phyloP scores from a whole-genome alignment of 495 filamentous ascomycete species.

The Entonaema liquescens region DNA sequence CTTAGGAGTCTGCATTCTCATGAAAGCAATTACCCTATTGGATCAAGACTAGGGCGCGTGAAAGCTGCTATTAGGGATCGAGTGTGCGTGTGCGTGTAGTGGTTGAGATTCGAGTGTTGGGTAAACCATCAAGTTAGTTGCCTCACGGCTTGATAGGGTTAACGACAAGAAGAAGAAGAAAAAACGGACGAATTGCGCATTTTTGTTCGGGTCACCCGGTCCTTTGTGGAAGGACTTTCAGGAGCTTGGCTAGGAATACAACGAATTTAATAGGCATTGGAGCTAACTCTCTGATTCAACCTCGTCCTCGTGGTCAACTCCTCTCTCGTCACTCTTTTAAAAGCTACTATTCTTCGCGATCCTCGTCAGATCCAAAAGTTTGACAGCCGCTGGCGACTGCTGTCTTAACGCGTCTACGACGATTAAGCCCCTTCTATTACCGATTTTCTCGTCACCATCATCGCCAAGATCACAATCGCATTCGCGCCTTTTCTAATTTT shows the following conservation, averaged over 20 bases:
- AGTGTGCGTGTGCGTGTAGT: slow-evolving; percentile 1
- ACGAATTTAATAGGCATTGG: slow-evolving; percentile 9
- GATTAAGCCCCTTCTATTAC: not conserved
- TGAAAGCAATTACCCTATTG: slow-evolving; percentile 21
- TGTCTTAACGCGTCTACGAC: slow-evolving; percentile 10
- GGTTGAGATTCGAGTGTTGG: not conserved
- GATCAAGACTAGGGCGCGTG: slow-evolving; percentile 29
- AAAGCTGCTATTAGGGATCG: slow-evolving; percentile 15
- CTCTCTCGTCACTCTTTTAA: slow-evolving; percentile 22
- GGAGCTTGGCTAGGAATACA: slow-evolving; percentile 18
- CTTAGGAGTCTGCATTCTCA: slow-evolving; percentile 25
- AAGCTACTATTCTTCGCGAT: slow-evolving; percentile 15
- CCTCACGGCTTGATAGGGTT: slow-evolving; percentile 4
- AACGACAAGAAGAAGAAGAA: not conserved
- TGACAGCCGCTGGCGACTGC: slow-evolving; percentile 38
- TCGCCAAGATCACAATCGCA: not conserved
- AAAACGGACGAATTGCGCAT: slow-evolving; percentile 9
- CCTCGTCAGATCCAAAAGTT: slow-evolving; percentile 7
- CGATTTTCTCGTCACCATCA: not conserved
- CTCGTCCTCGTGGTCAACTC: slow-evolving; percentile 15
- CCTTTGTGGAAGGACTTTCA: slow-evolving; percentile 27
- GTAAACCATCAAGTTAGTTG: not conserved
- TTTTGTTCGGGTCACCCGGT: slow-evolving; percentile 7
- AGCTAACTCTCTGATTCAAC: slow-evolving; percentile 24
- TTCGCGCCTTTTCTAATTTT: not conserved